Base-by-base conservation (phyloP, 2,329 filamentous ascomycete genomes). In the Macroventuria anomochaeta region DNA sequence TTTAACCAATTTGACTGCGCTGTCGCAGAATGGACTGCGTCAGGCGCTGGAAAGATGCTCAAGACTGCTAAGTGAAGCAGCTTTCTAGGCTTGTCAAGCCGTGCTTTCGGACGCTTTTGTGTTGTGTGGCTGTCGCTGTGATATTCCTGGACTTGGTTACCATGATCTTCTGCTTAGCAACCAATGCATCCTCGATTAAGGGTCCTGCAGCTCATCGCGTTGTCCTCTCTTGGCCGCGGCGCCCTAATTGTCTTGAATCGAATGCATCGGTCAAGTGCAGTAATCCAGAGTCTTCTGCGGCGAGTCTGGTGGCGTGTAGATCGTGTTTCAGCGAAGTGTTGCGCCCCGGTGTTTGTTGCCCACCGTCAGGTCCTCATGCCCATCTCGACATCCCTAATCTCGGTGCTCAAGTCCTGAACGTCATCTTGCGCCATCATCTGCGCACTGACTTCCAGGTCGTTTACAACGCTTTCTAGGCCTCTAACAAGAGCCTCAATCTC, bases 401-500 rank as follows among this genome's bases (percentile, higher is more conserved):
- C 72, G 15, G 57, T 64, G 47, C 71, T 69, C 37, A 76, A 44
- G 1, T 57, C 63, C 49, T 75, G 72, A 23, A 75, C 71, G 8
- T 74, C 70, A 26, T 74, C 71, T 47, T 73, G 64, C 5, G 65
- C 70, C 59, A 81, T 70, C 32, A 75, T 73, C 33, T 74, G 71
- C 23, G 77, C 77, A 50, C 75, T 76, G 7, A 75, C 79, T 62
- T 86, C 83, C 36, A 88, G 67, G 69, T 87, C 85, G 25, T 72
- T 72, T 38, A 87, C 79, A 11, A 85, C 79, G 38, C 72, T 74
- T 66, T 87, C 85, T 26, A 88, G 68, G 15, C 80, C 77, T 15
- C 75, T 73, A 17, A 88, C 71, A 46, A 88, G 67, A 18, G 69
- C 76, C 58, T 84, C 79, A 38, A 88, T 85, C 62, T 88, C 84